Evolutionary conservation across 2,329 filamentous ascomycete genomes (phyloP).

Genomic region (Trichoderma semiorbis): DNA sequence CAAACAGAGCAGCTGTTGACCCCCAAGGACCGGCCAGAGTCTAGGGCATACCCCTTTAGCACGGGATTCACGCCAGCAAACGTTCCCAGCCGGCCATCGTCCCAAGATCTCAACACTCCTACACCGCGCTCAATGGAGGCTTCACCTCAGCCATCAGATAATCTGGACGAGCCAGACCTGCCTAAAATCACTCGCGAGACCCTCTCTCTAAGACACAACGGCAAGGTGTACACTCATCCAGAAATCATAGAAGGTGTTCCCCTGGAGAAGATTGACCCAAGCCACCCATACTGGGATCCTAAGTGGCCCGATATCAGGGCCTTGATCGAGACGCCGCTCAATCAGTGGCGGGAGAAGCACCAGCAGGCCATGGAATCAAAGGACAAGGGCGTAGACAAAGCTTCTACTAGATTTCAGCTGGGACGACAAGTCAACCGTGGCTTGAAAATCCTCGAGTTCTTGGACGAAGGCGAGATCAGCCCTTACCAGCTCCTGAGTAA

Average conservation of each 20-base stretch:
- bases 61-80: slow-evolving; percentile 34
- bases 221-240: slow-evolving; percentile 48
- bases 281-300: slow-evolving; percentile 54
- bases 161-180: slow-evolving; percentile 20
- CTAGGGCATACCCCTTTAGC: slow-evolving; percentile 10
- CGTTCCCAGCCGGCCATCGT: slow-evolving; percentile 27
- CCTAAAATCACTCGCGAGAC: slow-evolving; percentile 42
- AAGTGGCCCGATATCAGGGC: slow-evolving; percentile 48
- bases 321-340: slow-evolving; percentile 42
- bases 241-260: slow-evolving; percentile 52
- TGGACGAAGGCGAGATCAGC: slow-evolving; percentile 49
- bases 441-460: slow-evolving; percentile 49
- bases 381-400: slow-evolving; percentile 31
- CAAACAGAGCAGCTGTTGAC: slow-evolving; percentile 29
- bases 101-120: slow-evolving; percentile 30
- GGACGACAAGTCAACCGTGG: slow-evolving; percentile 56
- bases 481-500: slow-evolving; percentile 56
- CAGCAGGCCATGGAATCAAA: slow-evolving; percentile 35
- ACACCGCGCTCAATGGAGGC: slow-evolving; percentile 27
- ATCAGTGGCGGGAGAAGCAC: slow-evolving; percentile 48
- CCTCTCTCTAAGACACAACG: slow-evolving; percentile 47
- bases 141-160: slow-evolving; percentile 26
- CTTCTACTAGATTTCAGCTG: slow-evolving; percentile 49
- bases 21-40: slow-evolving; percentile 26
- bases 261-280: slow-evolving; percentile 46